Base-by-base conservation (phyloP, 1,139 yeast genomes). In the Meyerozyma sp. region DNA sequence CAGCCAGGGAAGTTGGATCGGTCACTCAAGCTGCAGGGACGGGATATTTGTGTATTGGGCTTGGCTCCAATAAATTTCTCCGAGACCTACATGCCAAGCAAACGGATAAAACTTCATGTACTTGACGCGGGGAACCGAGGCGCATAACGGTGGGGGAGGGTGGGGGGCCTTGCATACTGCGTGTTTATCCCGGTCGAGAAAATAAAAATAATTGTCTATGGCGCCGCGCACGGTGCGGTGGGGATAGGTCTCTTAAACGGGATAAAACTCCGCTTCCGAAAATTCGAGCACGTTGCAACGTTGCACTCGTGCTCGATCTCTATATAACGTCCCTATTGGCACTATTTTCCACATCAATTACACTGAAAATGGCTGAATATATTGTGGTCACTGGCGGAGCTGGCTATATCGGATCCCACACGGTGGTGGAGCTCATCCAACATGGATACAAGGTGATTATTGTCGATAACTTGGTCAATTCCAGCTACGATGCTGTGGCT, bases 341-440 rank as follows among this genome's bases (percentile, higher is more conserved):
- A 34, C 26, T 4, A 7, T 34, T 9, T 21, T 36, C 18, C 2
- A 27, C 28, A 9, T 27, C 13, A 28, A 13, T 29, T n/a, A 21
- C 32, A 39, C 13, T 13, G n/a, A 13, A 3, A 36, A 40, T 41
- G 43, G 20, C 39, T 8, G 44, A 49, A 14, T 73, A 72, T 59
- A 82, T 85, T 46, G 70, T 86, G 46, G 91, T 87, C 30, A 84
- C 95, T 28, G 95, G 95, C 40, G 95, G 95, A 44, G 89, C 94
- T 29, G 95, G 95, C 28, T 87, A 87, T 63, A 85, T 87, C 56
- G 95, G 95, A 25, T 83, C 93, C 14, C 95, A 86, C 59, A 83
- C 93, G 2, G 84, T 81, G 7, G 77, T 84, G 32, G 85, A 82
- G 52, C 72, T 86, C 45, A 61, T 84, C 45, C 73, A 79, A 50